A percentile compares a stretch with the other conserved stretches of the same genome.
These are phyloP conservation scores for Lasiosphaeria ovina DNA, from an alignment of 495 filamentous ascomycete species.

Conservation along the genomic window DNA sequence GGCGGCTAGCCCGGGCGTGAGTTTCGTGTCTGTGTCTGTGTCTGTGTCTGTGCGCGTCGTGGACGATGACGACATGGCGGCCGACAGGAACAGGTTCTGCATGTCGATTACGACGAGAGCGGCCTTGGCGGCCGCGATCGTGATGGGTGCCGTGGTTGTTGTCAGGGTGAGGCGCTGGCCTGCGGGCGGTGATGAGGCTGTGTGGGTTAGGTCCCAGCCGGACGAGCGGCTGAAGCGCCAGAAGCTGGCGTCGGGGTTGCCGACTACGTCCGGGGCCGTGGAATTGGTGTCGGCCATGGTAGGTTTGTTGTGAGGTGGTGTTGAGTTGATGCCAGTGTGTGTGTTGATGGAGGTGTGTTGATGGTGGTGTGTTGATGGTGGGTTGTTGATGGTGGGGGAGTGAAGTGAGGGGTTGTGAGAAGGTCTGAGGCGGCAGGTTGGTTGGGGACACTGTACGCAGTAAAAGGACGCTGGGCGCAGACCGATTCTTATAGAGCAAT, in stretches of 20 bases:
- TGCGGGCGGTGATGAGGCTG: not conserved
- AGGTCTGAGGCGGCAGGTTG: too few relatives aligned
- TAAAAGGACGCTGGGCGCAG: too few relatives aligned
- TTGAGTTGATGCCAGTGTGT: too few relatives aligned
- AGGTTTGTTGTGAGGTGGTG: too few relatives aligned
- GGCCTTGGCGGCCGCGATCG: not conserved
- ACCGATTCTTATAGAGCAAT: too few relatives aligned
- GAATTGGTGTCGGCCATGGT: not conserved
- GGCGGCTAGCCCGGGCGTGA: not conserved
- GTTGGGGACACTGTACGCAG: too few relatives aligned
- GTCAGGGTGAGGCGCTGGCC: slow-evolving; percentile 4
- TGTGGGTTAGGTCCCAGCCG: slow-evolving; percentile 10
- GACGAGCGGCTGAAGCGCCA: slow-evolving; percentile 6
- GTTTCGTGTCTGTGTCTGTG: not conserved
- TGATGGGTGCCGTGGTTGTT: slow-evolving; percentile 1
- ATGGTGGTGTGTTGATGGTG: too few relatives aligned
- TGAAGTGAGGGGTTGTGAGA: too few relatives aligned
- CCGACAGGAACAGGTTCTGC: slow-evolving; percentile 13
- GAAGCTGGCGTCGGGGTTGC: slow-evolving; percentile 7
- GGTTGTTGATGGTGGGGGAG: too few relatives aligned
- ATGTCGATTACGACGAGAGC: slow-evolving; percentile 11
- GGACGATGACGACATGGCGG: not conserved
- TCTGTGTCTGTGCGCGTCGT: not conserved
- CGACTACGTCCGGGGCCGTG: not conserved
- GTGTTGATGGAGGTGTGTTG: too few relatives aligned